Base-by-base conservation (phyloP, 108 stramenopile genomes). In the Heterococcus sp. region DNA sequence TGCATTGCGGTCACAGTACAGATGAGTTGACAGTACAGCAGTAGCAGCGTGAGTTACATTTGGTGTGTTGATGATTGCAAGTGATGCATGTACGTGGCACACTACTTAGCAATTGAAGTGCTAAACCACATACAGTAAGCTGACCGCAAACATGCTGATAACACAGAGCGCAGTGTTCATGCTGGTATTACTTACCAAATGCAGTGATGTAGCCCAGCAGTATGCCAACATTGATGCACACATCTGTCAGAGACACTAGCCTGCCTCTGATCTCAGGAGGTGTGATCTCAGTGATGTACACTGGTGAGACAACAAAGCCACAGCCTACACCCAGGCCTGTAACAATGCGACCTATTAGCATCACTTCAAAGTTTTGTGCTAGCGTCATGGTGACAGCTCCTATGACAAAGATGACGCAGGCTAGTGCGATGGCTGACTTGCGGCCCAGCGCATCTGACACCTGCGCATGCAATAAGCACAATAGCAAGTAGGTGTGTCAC, bases 241-340 rank as follows among this genome's bases (percentile, higher is more conserved):
- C 73, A 68, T 87, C 87, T 21, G 80, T 67, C 27, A 74, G 74
- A 2, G 82, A 58, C 46, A 58, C 46, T 21, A 58, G 74, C 3
- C 38, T 37, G 32, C 86, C 86, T 2, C 86, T 37, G 32, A 37
- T 32, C 30, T 71, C 67, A n/a, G 81, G 75, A 2, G 86, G 86
- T 34, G 75, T 78, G 63, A 87, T 86, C 40, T 87, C 86, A 21
- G 75, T 65, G 70, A 87, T 85, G 76, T 87, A 87, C 66, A 86
- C 67, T 4, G 86, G 86, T 65, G 82, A 80, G 37, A 87, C 66
- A 36, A 75, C 82, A n/a, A 86, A 74, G 31, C 86, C 86, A 74
- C 78, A 65, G 68, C 86, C 86, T 38, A 87, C 75, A 4, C 84
- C 86, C 0, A 87, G 28, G 3, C 86, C 86, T 5, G 78, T 80